These are phyloP conservation scores for Apophysomyces trapeziformis DNA, from an alignment of 371 early-diverging fungal species.

Conservation along the genomic window DNA sequence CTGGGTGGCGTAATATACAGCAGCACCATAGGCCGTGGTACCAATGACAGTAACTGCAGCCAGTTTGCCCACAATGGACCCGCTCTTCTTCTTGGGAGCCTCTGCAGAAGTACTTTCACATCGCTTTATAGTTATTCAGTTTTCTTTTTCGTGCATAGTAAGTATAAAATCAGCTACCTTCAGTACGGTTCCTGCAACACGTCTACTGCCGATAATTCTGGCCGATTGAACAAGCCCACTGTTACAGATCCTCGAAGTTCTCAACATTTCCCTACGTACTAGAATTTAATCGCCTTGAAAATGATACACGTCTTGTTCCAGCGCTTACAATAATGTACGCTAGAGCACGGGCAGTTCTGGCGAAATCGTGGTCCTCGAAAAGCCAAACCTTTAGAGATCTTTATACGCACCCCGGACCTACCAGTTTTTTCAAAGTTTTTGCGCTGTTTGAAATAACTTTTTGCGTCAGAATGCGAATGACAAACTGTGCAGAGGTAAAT, in stretches of 20 bases:
- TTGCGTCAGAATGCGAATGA: no score
- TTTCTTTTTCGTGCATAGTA: neutral
- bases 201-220: neutral
- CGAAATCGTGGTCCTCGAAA: no score
- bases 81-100: slow-evolving; percentile 4
- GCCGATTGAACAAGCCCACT: slow-evolving; percentile 12
- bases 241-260: slow-evolving; percentile 11
- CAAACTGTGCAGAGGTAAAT: no score
- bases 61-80: slow-evolving; percentile 17
- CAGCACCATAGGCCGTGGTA: slow-evolving; percentile 30
- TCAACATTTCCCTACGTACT: neutral
- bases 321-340: no score
- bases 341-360: no score
- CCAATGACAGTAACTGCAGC: slow-evolving; percentile 21
- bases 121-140: slow-evolving; percentile 3
- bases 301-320: neutral
- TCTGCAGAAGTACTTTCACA: slow-evolving; percentile 10
- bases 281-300: neutral
- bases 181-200: neutral
- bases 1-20: slow-evolving; percentile 30
- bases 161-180: neutral
- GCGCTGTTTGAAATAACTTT: no score
- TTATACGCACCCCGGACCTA: no score
- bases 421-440: no score
- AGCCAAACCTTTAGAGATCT: no score